These are phyloP conservation scores for Arthroderma uncinatum DNA, from an alignment of 2,329 filamentous ascomycete genomes.

Conservation along the genomic window DNA sequence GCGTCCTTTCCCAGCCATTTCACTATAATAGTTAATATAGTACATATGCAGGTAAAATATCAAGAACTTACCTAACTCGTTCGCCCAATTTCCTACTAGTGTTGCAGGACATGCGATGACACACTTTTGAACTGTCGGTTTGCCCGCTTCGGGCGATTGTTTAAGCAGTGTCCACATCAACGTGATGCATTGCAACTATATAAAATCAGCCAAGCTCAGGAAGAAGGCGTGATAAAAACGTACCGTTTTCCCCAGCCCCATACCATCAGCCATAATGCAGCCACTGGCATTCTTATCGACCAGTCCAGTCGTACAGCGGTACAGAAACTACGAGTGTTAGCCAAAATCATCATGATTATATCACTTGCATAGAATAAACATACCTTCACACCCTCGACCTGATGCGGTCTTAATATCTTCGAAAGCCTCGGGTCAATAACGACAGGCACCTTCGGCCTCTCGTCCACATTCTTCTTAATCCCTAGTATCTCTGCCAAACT, in stretches of 20 bases:
- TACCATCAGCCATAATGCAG: slow-evolving; percentile 99
- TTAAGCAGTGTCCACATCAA: slow-evolving; percentile 95
- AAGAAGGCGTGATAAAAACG: slow-evolving; percentile 1
- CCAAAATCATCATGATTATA: background rate
- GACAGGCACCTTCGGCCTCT: slow-evolving; percentile 82
- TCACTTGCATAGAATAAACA: background rate
- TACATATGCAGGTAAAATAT: background rate
- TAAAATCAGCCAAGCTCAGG: slow-evolving; percentile 17
- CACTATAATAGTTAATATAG: slow-evolving; percentile 31
- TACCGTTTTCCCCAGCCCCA: slow-evolving; percentile 89
- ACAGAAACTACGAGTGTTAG: slow-evolving; percentile 57
- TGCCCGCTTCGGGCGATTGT: slow-evolving; percentile 91
- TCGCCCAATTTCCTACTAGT: slow-evolving; percentile 95
- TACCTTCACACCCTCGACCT: slow-evolving; percentile 86
- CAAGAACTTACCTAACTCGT: slow-evolving; percentile 55
- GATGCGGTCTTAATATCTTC: slow-evolving; percentile 88
- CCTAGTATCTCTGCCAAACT: slow-evolving; percentile 91
- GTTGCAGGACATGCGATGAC: slow-evolving; percentile 95
- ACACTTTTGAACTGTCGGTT: slow-evolving; percentile 85
- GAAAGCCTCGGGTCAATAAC: slow-evolving; percentile 85
- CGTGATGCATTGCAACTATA: slow-evolving; percentile 74
- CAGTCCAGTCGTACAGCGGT: slow-evolving; percentile 86
- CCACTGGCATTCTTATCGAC: slow-evolving; percentile 88
- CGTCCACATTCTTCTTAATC: slow-evolving; percentile 78
- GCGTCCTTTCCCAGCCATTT: slow-evolving; percentile 95